Conservation (phyloP, 176 grass and related monocot genomes). For the sorghum (Sorghum bicolor) region Sorghum_bicolor_NCBIv3 NC_012873.2:5065001-5065500, state of each 20-base stretch:
- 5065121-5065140: background rate
- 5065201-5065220: background rate
- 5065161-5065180: background rate
- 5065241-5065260: conserved; percentile 41
- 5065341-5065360: conserved; percentile 70
- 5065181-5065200: background rate
- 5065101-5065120: no score
- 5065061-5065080: no score
- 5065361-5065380: conserved; percentile 48
- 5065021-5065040: no score
- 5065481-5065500: no score
- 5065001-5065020: no score
- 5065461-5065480: no score
- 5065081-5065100: no score
- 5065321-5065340: conserved; percentile 50
- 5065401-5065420: conserved; percentile 31
- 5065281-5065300: conserved; percentile 37
- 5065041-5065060: no score
- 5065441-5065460: conserved; percentile 17
- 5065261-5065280: conserved; percentile 37
- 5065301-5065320: conserved; percentile 37
- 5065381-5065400: conserved; percentile 7
- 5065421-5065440: conserved; percentile 20
- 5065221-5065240: no score
- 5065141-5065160: background rate